phyloP scores from a whole-genome alignment of 805 yeast genomes.

The Kregervanrija fluxuum region DNA sequence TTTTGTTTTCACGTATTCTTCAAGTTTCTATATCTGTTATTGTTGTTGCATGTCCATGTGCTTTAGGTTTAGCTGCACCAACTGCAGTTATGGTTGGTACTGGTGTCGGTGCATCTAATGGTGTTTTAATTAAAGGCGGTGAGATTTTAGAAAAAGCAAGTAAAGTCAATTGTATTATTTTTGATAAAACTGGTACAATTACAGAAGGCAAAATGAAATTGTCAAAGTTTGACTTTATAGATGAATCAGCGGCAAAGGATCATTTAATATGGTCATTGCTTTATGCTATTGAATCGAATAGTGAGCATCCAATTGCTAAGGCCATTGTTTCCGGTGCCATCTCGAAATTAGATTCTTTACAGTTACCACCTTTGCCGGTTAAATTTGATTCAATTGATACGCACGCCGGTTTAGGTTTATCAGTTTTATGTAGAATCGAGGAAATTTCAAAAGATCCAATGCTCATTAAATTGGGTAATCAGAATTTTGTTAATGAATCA shows the following conservation, averaged over 20 bases:
- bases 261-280: constrained; percentile 40
- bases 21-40: constrained; percentile 84
- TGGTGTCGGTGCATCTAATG: constrained; percentile 87
- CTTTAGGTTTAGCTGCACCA: constrained; percentile 94
- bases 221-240: constrained; percentile 17
- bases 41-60: constrained; percentile 99
- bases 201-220: constrained; percentile 75
- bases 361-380: constrained; percentile 5
- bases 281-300: constrained; percentile 54
- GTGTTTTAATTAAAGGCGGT: constrained; percentile 90
- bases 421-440: constrained; percentile 14
- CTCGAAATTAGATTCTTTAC: constrained; percentile 1
- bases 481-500: constrained; percentile 29
- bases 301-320: constrained; percentile 85
- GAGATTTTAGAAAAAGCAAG: constrained; percentile 73
- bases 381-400: constrained; percentile 30
- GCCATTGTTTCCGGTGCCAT: constrained; percentile 44
- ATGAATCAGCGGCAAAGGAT: constrained; percentile 17
- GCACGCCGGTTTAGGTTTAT: constrained; percentile 40
- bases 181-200: constrained; percentile 95
- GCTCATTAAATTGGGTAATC: constrained; percentile 48
- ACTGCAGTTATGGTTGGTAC: constrained; percentile 99
- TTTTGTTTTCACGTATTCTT: constrained; percentile 30
- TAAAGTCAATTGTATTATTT: constrained; percentile 57
- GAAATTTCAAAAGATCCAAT: constrained; percentile 14